phyloP scores from a whole-genome alignment of 1,284 basidiomycete species.

The Ceratobasidium sp. region DNA sequence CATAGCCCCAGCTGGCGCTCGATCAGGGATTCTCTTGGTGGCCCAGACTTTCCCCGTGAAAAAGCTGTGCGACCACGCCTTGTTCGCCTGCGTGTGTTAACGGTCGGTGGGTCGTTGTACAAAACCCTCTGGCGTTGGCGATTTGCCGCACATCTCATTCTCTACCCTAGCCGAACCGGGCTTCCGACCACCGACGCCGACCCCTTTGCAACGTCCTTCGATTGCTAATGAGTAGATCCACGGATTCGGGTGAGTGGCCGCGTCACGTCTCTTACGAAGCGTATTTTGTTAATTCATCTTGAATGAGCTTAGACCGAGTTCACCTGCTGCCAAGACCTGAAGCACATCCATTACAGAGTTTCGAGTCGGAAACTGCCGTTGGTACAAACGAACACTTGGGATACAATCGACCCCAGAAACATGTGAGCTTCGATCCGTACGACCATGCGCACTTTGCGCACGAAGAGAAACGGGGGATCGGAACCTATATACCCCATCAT shows the following conservation, averaged over 20 bases:
- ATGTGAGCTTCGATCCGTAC: slow-evolving; percentile 19
- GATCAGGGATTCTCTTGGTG: too few relatives aligned
- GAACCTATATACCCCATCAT: background rate
- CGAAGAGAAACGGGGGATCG: background rate
- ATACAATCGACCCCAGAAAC: background rate
- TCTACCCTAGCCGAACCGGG: background rate
- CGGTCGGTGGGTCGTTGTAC: background rate
- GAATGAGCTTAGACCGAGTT: background rate
- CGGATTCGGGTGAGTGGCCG: background rate
- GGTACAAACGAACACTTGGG: background rate
- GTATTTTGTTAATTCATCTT: background rate
- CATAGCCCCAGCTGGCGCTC: background rate
- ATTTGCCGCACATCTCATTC: background rate
- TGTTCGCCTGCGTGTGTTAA: background rate
- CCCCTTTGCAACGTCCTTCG: background rate
- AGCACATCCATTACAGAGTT: background rate
- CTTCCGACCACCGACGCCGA: background rate
- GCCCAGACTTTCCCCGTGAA: too few relatives aligned
- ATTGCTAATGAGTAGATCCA: background rate
- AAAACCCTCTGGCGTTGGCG: background rate
- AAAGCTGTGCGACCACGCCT: background rate
- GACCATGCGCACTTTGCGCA: slow-evolving; percentile 4
- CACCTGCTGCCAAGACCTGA: background rate
- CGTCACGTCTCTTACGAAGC: background rate
- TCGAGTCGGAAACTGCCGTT: background rate